Evolutionary conservation across 176 grass and related monocot genomes (phyloP), one percentile per base, ranked within the genome.

Genomic region (Tillandsia fasciculata): DNA sequence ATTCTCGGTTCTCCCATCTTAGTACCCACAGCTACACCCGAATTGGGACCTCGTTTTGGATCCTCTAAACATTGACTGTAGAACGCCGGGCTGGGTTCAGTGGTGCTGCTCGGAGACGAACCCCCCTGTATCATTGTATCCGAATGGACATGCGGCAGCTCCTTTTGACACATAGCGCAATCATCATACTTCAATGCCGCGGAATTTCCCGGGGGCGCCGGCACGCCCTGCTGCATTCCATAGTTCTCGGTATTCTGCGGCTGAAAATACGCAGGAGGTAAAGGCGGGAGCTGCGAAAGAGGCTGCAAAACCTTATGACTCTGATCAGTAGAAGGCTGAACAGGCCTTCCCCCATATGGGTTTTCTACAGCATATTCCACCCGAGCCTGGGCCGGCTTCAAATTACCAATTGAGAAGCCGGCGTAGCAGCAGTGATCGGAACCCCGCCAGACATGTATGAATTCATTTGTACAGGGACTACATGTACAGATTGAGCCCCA

Each of bases 161-260:
- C 85, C 82, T 88, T 96, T 56, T 84, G 85, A 78, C 85, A 96
- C 91, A 91, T 84, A 12, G 66, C n/a, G 73, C 88, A 96, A 79
- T 88, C 85, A 68, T 78, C 72, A 24, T 86, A 91, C 69, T 78
- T 81, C 63, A 86, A 1, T 18, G 74, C 9, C 27, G 74, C 65
- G 65, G 72, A 0, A 1, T 67, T 80, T 51, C 24, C 42, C 0
- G 73, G 80, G 77, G 69, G 79, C 33, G 80, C 27, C 70, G 80
- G 57, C 65, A 74, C 11, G 42, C 77, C 74, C 11, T 49, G 68
- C 24, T 76, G 80, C 47, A 69, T 33, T 15, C 70, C 70, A 23
- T 83, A 85, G 33, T 51, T 81, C 22, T 83, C 87, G 6, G 79
- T 65, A 72, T 88, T 79, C 51, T 69, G 86, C 52, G 64, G 52